Evolutionary conservation across 2,329 filamentous ascomycete species (phyloP).

Genomic region (Fusarium sp.): DNA sequence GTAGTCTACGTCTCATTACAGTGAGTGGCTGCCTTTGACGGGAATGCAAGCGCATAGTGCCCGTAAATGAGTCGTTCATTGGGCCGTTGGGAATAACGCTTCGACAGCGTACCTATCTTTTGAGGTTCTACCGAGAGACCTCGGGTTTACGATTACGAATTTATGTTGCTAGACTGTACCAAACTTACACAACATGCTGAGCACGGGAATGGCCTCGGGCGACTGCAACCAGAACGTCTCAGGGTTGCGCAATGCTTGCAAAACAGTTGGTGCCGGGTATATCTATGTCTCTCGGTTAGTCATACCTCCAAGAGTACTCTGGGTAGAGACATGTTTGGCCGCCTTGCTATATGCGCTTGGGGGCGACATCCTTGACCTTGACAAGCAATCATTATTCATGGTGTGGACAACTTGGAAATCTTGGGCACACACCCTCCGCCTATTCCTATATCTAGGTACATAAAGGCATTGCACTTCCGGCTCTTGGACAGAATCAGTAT

Average conservation of each 20-base stretch:
- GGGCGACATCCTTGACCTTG: constrained; percentile 7
- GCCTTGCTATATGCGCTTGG: constrained; percentile 6
- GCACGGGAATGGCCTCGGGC: constrained; percentile 1
- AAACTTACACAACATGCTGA: constrained; percentile 22
- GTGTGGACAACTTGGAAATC: background rate
- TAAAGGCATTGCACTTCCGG: constrained; percentile 28
- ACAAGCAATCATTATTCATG: background rate
- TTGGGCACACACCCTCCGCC: background rate
- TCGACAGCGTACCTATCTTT: constrained; percentile 17
- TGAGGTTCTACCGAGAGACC: constrained; percentile 6
- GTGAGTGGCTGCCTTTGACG: constrained; percentile 1
- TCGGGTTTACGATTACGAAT: constrained; percentile 25
- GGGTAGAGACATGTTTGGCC: constrained; percentile 13
- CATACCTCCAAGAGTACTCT: background rate
- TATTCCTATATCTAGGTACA: constrained; percentile 3
- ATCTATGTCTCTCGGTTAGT: constrained; percentile 7
- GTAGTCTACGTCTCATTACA: background rate
- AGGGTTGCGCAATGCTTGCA: constrained; percentile 8
- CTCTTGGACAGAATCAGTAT: background rate
- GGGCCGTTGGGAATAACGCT: background rate
- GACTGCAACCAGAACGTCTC: background rate
- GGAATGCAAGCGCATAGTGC: constrained; percentile 15
- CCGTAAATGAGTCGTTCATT: constrained; percentile 7
- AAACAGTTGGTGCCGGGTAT: constrained; percentile 1
- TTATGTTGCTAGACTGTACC: constrained; percentile 4